Base-by-base conservation (phyloP, 2,329 filamentous ascomycete genomes). In the Fusarium sp. region DNA sequence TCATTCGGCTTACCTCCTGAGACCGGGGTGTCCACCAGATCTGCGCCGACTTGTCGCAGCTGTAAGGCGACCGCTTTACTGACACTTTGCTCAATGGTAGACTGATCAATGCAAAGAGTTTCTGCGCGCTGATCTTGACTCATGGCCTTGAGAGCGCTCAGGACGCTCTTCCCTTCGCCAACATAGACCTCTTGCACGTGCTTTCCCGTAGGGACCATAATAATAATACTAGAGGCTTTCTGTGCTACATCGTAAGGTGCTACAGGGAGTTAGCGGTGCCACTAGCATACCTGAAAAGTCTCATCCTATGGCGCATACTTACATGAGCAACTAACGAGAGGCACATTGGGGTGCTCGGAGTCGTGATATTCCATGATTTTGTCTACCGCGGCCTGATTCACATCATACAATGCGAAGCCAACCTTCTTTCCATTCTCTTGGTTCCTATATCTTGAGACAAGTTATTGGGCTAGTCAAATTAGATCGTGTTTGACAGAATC, bases 61-160 rank as follows among this genome's bases (percentile, higher is more conserved):
- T 43, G n/a, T 11, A 53, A 14, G 9, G 50, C 50, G 10, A 53
- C 38, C 9, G 50, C 50, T 10, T 53, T 53, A 38, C 38, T 53
- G 7, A 43, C n/a, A 3, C 38, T 42, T 31, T 53, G 38, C 5
- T 44, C 50, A 24, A 53, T 53, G 13, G 50, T 53, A 7, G 50
- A 53, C 15, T 44, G 50, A 26, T 53, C 39, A 2, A 53, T 53
- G 8, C 50, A 53, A 13, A 53, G 50, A 15, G 50, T 53, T 10
- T 9, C 39, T 6, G 39, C 17, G 1, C 50, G 38, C 11, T 53
- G 39, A n/a, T 44, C 39, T 2, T 53, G 14, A 8, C 15, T 18
- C 50, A 53, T 53, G 3, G 6, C 11, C 8, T 36, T 36, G 28
- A 53, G 39, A 18, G 50, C 39, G 2, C n/a, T 43, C 9, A 53